These are phyloP conservation scores for Lyophyllum decastes DNA, from an alignment of 768 basidiomycete species.

Conservation along the genomic window DNA sequence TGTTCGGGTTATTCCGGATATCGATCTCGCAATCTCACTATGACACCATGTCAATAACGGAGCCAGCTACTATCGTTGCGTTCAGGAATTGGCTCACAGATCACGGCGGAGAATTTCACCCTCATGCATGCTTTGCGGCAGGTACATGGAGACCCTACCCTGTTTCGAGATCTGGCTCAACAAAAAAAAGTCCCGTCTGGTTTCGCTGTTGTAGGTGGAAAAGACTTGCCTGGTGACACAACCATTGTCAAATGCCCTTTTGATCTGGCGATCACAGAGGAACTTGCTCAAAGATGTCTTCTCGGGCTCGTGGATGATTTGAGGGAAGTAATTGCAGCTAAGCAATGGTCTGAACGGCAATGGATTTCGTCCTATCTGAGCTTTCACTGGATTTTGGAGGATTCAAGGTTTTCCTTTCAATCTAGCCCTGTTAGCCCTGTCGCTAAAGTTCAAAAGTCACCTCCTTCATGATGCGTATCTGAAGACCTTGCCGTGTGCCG, in stretches of 20 bases:
- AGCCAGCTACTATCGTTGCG: conserved; percentile 13
- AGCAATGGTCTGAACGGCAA: conserved; percentile 63
- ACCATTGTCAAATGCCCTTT: conserved; percentile 71
- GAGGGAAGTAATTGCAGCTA: conserved; percentile 20
- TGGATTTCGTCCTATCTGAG: conserved; percentile 67
- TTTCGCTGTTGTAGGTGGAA: conserved; percentile 48
- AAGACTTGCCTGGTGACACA: conserved; percentile 49
- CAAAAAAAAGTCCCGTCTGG: conserved; percentile 42
- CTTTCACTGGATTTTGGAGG: conserved; percentile 58
- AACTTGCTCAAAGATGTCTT: conserved; percentile 46
- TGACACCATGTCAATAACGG: conserved; percentile 21
- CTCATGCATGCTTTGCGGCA: conserved; percentile 41
- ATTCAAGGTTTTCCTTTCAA: conserved; percentile 32
- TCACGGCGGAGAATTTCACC: conserved; percentile 55
- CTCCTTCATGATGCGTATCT: conserved; percentile 64
- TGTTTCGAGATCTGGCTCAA: neutral
- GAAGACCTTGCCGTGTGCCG: conserved; percentile 57
- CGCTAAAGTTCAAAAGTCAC: conserved; percentile 17
- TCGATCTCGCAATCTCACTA: conserved; percentile 1
- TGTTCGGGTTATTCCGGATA: neutral
- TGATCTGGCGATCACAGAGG: conserved; percentile 61
- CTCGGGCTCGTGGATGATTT: conserved; percentile 34
- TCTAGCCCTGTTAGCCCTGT: conserved; percentile 1
- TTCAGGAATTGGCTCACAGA: conserved; percentile 53
- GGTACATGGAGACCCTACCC: conserved; percentile 30